These are phyloP conservation scores for Erucastrum elatum DNA, from an alignment of 345 rosid genomes.

Conservation along the genomic window DNA sequence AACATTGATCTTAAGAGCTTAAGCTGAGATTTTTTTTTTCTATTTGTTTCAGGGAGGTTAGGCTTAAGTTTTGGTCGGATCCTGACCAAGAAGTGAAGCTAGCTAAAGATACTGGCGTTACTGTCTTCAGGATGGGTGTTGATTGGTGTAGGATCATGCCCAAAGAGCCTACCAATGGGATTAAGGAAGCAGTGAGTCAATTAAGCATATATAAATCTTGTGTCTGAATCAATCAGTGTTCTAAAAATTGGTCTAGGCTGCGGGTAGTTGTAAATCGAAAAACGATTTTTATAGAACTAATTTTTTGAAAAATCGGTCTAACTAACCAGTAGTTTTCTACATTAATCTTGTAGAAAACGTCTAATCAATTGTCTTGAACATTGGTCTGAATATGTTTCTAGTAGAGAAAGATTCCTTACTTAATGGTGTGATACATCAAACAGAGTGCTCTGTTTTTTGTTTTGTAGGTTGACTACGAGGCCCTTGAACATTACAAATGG, in stretches of 20 bases:
- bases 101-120: slow-evolving; percentile 80
- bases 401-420: slow-evolving; percentile 9
- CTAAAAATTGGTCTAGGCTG: background rate
- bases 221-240: background rate
- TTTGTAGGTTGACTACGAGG: slow-evolving; percentile 80
- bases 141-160: slow-evolving; percentile 96
- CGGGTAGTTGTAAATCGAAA: too few relatives aligned
- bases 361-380: background rate
- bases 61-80: slow-evolving; percentile 94
- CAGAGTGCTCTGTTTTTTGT: background rate
- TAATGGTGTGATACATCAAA: background rate
- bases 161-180: slow-evolving; percentile 71
- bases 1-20: slow-evolving; percentile 5
- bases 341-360: background rate
- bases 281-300: too few relatives aligned
- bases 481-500: slow-evolving; percentile 88
- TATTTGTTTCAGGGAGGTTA: slow-evolving; percentile 68
- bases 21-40: slow-evolving; percentile 23
- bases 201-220: slow-evolving; percentile 5
- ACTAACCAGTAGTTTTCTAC: too few relatives aligned
- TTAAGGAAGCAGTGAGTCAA: slow-evolving; percentile 63
- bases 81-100: slow-evolving; percentile 88
- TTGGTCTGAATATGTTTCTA: slow-evolving; percentile 14
- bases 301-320: too few relatives aligned
- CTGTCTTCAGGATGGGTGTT: slow-evolving; percentile 88